These are phyloP conservation scores for Buxus sempervirens DNA, from an alignment of 164 flowering plant genomes.

Conservation along the genomic window DNA sequence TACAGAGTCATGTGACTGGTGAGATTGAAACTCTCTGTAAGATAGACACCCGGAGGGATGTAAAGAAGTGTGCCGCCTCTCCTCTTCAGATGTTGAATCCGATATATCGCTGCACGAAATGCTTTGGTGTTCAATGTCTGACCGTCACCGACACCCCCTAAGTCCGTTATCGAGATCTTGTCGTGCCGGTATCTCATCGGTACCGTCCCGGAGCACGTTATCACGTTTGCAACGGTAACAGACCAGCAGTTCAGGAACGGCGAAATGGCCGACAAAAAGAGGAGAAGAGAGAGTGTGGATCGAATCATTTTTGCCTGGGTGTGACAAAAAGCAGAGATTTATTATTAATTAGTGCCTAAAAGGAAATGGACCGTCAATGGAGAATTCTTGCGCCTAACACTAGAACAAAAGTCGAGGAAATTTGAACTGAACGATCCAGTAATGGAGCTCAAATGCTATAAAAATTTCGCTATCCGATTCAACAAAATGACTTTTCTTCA, in stretches of 20 bases:
- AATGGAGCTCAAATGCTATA: too few relatives aligned
- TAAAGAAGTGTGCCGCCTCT: slow-evolving; percentile 86
- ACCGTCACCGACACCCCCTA: slow-evolving; percentile 93
- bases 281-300: background rate
- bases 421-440: too few relatives aligned
- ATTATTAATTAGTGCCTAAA: background rate
- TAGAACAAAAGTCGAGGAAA: too few relatives aligned
- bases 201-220: slow-evolving; percentile 76
- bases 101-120: slow-evolving; percentile 66
- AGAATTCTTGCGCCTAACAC: background rate
- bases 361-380: background rate
- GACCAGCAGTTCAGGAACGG: slow-evolving; percentile 4
- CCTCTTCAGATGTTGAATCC: slow-evolving; percentile 71
- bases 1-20: slow-evolving; percentile 95
- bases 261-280: slow-evolving; percentile 12
- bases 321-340: background rate
- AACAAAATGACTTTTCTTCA: too few relatives aligned
- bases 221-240: slow-evolving; percentile 21
- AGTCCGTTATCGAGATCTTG: slow-evolving; percentile 71
- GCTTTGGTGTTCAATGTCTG: slow-evolving; percentile 80
- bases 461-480: too few relatives aligned
- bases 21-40: slow-evolving; percentile 74
- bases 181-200: slow-evolving; percentile 61
- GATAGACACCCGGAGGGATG: slow-evolving; percentile 82
- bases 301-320: slow-evolving; percentile 22